phyloP scores from a whole-genome alignment of 1,284 basidiomycete genomes.

The Boletus mariae region DNA sequence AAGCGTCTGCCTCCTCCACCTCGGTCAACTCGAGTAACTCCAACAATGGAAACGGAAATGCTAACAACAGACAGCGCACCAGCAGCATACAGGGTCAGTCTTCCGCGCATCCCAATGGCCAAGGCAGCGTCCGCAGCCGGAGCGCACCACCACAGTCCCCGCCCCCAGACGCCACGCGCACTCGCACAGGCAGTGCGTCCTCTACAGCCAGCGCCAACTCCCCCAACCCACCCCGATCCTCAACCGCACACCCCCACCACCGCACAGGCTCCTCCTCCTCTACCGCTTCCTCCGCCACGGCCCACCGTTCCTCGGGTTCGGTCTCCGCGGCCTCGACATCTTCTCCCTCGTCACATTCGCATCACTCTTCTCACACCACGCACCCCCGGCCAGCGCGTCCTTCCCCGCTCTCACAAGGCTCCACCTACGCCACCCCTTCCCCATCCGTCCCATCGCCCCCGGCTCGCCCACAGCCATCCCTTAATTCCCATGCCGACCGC shows the following conservation, averaged over 20 bases:
- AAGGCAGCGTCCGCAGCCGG: neutral
- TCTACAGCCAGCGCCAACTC: constrained; percentile 35
- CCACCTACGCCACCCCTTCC: constrained; percentile 46
- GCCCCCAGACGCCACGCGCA: constrained; percentile 21
- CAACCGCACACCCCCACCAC: constrained; percentile 38
- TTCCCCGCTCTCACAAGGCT: constrained; percentile 70
- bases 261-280: constrained; percentile 48
- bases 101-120: constrained; percentile 31
- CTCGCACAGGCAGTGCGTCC: constrained; percentile 44
- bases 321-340: constrained; percentile 37
- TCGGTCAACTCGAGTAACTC: constrained; percentile 68
- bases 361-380: constrained; percentile 34
- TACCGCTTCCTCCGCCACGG: constrained; percentile 17
- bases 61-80: constrained; percentile 49
- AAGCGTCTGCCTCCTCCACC: constrained; percentile 70
- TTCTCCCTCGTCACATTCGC: constrained; percentile 35
- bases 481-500: constrained; percentile 45
- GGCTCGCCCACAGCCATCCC: constrained; percentile 14
- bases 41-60: constrained; percentile 29
- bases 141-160: constrained; percentile 32
- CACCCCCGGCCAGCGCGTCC: constrained; percentile 59
- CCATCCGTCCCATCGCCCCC: constrained; percentile 9
- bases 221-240: constrained; percentile 25
- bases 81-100: constrained; percentile 55
- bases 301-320: constrained; percentile 34